These are phyloP conservation scores for Trichosporon sp. DNA, from an alignment of 1,284 basidiomycete genomes.

Conservation along the genomic window DNA sequence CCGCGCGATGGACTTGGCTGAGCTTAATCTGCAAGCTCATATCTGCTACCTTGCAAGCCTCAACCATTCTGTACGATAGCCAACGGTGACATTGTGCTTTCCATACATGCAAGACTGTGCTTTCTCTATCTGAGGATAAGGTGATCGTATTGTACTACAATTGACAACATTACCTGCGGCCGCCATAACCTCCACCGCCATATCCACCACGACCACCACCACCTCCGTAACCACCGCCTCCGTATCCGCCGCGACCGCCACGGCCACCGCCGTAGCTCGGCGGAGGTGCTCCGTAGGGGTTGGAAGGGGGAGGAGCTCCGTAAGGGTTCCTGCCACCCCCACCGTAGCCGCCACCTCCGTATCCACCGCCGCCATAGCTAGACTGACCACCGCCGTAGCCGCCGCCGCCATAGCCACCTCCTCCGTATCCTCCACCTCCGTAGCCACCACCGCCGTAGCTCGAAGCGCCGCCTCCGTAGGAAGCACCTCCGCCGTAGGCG, in stretches of 20 bases:
- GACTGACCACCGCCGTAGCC: slow-evolving; percentile 11
- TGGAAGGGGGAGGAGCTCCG: slow-evolving; percentile 7
- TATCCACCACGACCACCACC: slow-evolving; percentile 26
- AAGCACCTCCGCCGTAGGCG: background rate
- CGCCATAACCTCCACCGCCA: slow-evolving; percentile 51
- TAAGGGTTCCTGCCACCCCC: slow-evolving; percentile 14
- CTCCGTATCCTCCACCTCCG: background rate
- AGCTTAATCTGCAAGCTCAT: too few relatives aligned
- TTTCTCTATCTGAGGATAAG: background rate
- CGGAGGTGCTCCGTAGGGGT: background rate
- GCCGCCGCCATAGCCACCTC: slow-evolving; percentile 17
- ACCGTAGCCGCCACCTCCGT: slow-evolving; percentile 6
- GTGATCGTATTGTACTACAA: background rate
- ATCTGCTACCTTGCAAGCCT: too few relatives aligned
- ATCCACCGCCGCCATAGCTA: slow-evolving; percentile 6
- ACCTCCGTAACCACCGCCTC: background rate
- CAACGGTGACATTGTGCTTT: background rate
- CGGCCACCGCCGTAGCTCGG: slow-evolving; percentile 3
- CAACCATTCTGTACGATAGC: too few relatives aligned
- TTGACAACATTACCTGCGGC: slow-evolving; percentile 18
- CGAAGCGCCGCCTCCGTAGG: slow-evolving; percentile 1
- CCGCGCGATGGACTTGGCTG: background rate
- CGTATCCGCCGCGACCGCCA: slow-evolving; percentile 5
- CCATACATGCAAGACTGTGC: background rate
- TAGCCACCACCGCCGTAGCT: background rate